Conservation (phyloP, 306 rosid genomes). For the Biancaea sappan region DNA sequence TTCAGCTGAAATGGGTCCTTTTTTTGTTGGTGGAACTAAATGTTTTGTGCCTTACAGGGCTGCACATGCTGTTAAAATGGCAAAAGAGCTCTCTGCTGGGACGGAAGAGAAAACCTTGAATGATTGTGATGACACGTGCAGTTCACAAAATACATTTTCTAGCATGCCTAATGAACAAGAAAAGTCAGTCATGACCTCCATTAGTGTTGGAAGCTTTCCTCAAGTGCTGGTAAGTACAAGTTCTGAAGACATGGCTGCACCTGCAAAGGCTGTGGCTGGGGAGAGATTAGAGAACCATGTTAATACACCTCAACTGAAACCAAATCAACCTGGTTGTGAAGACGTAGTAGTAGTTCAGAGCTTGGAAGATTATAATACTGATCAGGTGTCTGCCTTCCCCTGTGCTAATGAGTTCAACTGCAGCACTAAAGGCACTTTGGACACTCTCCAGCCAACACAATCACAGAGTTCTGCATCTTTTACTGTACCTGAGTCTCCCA, state of each 20-base stretch:
- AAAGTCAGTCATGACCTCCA: constrained; percentile 82
- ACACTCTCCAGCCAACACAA: constrained; percentile 53
- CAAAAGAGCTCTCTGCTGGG: constrained; percentile 85
- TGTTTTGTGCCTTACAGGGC: constrained; percentile 68
- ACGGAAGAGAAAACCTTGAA: constrained; percentile 74
- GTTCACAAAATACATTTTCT: constrained; percentile 89
- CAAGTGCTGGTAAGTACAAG: constrained; percentile 86
- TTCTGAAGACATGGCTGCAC: constrained; percentile 72
- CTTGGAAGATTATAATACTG: constrained; percentile 68
- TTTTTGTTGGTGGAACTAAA: constrained; percentile 26
- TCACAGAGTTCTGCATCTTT: constrained; percentile 77
- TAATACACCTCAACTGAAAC: constrained; percentile 45
- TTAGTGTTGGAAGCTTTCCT: constrained; percentile 94
- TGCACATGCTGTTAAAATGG: constrained; percentile 90
- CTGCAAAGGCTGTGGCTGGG: constrained; percentile 44
- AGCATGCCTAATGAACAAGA: constrained; percentile 88
- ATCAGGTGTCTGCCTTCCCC: constrained; percentile 71
- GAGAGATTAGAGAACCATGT: constrained; percentile 51
- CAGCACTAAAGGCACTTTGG: constrained; percentile 50
- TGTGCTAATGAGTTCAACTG: constrained; percentile 63
- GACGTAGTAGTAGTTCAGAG: constrained; percentile 58
- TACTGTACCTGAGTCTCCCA: constrained; percentile 72
- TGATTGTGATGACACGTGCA: constrained; percentile 80
- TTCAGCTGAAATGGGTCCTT: constrained; percentile 16
- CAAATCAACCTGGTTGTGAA: constrained; percentile 49